Evolutionary conservation across 108 stramenopile genomes (phyloP).

Genomic region (Pseudonitzschia pungens): DNA sequence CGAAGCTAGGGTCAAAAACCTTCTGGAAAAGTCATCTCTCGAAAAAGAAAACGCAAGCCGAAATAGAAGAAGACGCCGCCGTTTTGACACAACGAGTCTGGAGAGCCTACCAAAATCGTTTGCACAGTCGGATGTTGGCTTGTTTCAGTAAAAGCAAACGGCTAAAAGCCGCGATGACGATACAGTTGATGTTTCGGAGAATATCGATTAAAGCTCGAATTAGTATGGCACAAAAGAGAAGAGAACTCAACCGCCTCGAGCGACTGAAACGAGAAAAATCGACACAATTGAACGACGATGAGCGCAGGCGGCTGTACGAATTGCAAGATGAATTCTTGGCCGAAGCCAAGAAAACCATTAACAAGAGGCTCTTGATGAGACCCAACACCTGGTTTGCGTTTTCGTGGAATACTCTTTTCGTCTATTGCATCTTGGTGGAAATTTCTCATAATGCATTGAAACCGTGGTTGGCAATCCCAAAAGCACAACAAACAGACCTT

Average conservation of each 20-base stretch:
- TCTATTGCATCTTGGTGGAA: constrained; percentile 58
- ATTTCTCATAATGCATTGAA: constrained; percentile 45
- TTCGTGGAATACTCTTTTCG: constrained; percentile 60
- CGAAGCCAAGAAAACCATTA: constrained; percentile 35
- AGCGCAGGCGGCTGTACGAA: constrained; percentile 46
- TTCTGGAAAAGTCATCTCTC: constrained; percentile 30
- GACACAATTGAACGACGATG: constrained; percentile 28
- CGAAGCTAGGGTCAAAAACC: constrained; percentile 13
- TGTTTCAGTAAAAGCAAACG: constrained; percentile 30
- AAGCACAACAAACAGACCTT: constrained; percentile 17
- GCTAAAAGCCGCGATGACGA: constrained; percentile 26
- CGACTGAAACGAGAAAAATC: constrained; percentile 13
- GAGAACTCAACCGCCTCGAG: constrained; percentile 31
- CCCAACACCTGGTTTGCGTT: constrained; percentile 79
- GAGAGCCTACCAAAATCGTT: constrained; percentile 38
- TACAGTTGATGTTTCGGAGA: constrained; percentile 34
- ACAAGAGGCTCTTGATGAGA: constrained; percentile 51
- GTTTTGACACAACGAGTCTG: constrained; percentile 52
- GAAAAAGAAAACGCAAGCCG: constrained; percentile 27
- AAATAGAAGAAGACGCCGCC: constrained; percentile 46
- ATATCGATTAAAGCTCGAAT: constrained; percentile 13
- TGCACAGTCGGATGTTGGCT: constrained; percentile 32
- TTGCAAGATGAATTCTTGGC: constrained; percentile 46
- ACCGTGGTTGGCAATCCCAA: constrained; percentile 50
- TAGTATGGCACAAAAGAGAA: constrained; percentile 13